Conservation (phyloP, 1,284 basidiomycete species). For the Moesziomyces sp. region DNA sequence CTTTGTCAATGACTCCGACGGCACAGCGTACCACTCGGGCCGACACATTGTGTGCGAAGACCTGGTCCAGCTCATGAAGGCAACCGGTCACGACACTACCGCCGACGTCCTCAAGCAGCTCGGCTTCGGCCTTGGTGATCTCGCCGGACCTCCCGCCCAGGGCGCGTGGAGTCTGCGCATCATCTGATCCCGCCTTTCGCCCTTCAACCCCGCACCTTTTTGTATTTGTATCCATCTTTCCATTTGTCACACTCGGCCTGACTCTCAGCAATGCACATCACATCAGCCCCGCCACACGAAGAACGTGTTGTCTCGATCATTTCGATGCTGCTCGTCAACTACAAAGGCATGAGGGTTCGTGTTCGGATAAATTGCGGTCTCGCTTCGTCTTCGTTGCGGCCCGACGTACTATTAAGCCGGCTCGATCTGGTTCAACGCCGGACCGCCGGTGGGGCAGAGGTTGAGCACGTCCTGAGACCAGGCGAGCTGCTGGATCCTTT, state of each 20-base stretch:
- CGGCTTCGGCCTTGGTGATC: slow-evolving; percentile 48
- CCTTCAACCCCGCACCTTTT: too few species aligned
- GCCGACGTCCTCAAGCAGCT: slow-evolving; percentile 51
- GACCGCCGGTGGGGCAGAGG: slow-evolving; percentile 26
- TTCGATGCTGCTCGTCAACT: not conserved
- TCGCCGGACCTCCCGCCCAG: slow-evolving; percentile 31
- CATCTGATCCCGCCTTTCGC: slow-evolving; percentile 19
- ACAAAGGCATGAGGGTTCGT: too few species aligned
- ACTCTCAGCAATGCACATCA: slow-evolving; percentile 1
- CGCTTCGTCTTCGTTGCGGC: slow-evolving; percentile 1
- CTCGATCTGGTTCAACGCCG: slow-evolving; percentile 16
- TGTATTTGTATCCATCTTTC: not conserved
- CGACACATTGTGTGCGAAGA: slow-evolving; percentile 57
- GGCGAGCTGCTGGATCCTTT: slow-evolving; percentile 35
- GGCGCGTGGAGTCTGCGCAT: slow-evolving; percentile 56
- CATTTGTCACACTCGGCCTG: too few species aligned
- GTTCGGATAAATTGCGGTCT: too few species aligned
- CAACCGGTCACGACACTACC: slow-evolving; percentile 48
- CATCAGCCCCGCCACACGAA: not conserved
- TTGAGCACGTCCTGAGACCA: slow-evolving; percentile 46
- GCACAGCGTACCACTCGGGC: slow-evolving; percentile 60
- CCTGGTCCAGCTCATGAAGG: slow-evolving; percentile 53
- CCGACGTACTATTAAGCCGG: slow-evolving; percentile 12
- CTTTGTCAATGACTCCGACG: slow-evolving; percentile 62
- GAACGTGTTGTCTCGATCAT: not conserved